Evolutionary conservation across 495 filamentous ascomycete species (phyloP), one percentile per base, ranked within the genome.

Genomic region (Clavariopsis aquatica): DNA sequence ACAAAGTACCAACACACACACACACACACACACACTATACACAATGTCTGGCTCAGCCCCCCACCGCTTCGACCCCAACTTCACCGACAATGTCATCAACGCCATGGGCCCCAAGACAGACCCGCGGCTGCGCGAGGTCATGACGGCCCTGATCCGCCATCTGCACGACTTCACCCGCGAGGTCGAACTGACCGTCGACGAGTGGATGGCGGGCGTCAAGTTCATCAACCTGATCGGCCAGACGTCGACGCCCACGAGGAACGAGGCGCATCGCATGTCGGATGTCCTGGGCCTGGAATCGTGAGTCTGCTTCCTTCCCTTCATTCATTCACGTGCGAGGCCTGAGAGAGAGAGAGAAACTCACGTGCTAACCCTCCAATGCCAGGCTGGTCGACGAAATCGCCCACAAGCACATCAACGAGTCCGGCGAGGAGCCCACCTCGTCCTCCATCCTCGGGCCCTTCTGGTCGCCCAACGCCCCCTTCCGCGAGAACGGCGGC

Each of bases 401-500:
- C 73, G 88, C 89, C 72, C 88, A 91, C 83, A 90, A 90, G 75
- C 83, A 89, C 73, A 77, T 89, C 74, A 83, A 86, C 60, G 89
- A 91, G 69, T 78, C 83, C 57, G 84, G 85, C 57, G 69, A 84
- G 59, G 82, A 85, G 70, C 88, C 90, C 51, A 94, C 90, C 58
- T 91, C 89, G 34, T 89, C 87, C 66, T 85, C 89, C 53, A 94
- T 94, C 72, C 86, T 94, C 36, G 90, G 90, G 36, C 90, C 90
- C 74, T 93, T 93, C 85, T 93, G 88, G 89, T 89, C 86, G 9
- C 89, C 90, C 76, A 85, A 91, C 73, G 89, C 89, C 9, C 89
- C 89, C 34, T 89, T 89, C 83, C 87, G 88, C 24, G 78, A 83
- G 49, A 82, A 85, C 66, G 89, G 89, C 67, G 86, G 81, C 69